Evolutionary conservation across 2,329 filamentous ascomycete species (phyloP), one percentile per base, ranked within the genome.

Genomic region (Neopestalotiopsis clavispora): DNA sequence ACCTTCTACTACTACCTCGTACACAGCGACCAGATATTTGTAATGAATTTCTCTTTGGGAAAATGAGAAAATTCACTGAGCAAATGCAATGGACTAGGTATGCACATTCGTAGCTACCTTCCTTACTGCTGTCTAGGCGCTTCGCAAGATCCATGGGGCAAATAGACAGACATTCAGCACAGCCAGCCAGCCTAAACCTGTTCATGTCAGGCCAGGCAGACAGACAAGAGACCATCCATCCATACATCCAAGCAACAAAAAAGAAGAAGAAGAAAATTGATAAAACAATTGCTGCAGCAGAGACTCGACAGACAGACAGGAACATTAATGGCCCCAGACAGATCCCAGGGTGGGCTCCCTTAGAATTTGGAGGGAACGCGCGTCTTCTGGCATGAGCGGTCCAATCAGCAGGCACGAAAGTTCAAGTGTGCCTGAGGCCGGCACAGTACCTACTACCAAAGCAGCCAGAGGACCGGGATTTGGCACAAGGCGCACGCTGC

Each of bases 351-450:
- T 38, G 65, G 34, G 34, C 52, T 38, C 52, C 59, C 52, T 52
- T 52, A 20, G 38, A 66, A 32, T 66, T 49, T 38, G 52, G 34
- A 38, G 65, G 30, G 65, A 61, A 67, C 65, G 65, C 65, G 65
- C 65, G 65, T 67, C 65, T 67, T 34, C 56, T 49, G 17, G n/a
- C 20, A n/a, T 17, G 65, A 14, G 52, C 42, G 4, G 52, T n/a
- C 65, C 65, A 67, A 67, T 67, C 65, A 67, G 28, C 7, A 17
- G 7, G 14, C 52, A 49, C 34, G 28, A 4, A 56, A 17, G 56
- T 60, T 38, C 2, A 7, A 28, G 42, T 59, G 65, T 59, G 65
- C 65, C 65, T 67, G 52, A 60, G 56, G 52, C 65, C 52, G 58
- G 52, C 56, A 66, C 34, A 56, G 38, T 12, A 40, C 34, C 13